These are phyloP conservation scores for Podospora bellae-mahoneyi DNA, from an alignment of 495 filamentous ascomycete species.

Conservation along the genomic window DNA sequence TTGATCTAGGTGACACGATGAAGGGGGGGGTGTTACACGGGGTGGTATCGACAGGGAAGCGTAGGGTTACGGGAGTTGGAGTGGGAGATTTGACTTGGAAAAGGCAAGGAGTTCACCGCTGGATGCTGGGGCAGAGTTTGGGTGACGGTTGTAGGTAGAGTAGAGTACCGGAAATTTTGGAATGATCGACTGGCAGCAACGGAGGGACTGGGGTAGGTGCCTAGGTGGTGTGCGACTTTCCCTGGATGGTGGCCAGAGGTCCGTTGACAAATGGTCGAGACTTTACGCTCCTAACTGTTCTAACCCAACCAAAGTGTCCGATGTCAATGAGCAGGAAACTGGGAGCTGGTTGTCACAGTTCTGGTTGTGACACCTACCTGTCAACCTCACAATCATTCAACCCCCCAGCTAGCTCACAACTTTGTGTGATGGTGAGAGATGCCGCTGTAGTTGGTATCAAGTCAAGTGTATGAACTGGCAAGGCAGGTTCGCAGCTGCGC, in stretches of 20 bases:
- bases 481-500: no score
- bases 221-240: no score
- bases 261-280: neutral
- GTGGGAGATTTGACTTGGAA: no score
- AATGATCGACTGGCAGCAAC: no score
- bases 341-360: neutral
- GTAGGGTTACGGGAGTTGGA: neutral
- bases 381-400: neutral
- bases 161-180: no score
- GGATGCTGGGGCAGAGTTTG: no score
- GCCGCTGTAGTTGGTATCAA: neutral
- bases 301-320: no score
- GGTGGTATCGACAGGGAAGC: neutral
- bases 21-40: neutral
- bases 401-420: neutral
- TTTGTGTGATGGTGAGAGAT: neutral
- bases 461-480: neutral
- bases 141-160: no score
- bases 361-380: neutral
- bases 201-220: no score
- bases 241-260: no score
- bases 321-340: no score
- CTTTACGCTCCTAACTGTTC: neutral
- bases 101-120: neutral
- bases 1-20: neutral